A percentile compares a stretch with the other conserved stretches of the same genome.
Conservation (phyloP, 768 basidiomycete genomes). For the Phaffia australis region DNA sequence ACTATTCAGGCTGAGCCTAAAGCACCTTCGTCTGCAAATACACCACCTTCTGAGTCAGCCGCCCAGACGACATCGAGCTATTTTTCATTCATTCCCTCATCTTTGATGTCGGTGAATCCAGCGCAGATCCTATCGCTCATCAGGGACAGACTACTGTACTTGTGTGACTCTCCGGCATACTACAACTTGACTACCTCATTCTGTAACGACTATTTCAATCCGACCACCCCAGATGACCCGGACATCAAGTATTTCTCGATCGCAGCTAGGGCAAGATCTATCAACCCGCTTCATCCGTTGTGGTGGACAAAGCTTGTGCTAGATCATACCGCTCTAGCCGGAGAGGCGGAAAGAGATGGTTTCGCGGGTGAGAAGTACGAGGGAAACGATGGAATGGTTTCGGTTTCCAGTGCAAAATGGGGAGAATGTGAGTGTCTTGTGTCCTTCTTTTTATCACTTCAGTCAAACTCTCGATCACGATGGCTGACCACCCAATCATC, state of each 20-base stretch:
- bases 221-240: constrained; percentile 50
- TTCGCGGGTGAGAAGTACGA: constrained; percentile 35
- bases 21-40: background rate
- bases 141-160: constrained; percentile 71
- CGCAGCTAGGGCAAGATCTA: constrained; percentile 56
- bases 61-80: background rate
- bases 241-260: constrained; percentile 91
- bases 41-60: background rate
- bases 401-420: constrained; percentile 77
- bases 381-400: constrained; percentile 87
- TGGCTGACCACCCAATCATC: background rate
- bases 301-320: constrained; percentile 94
- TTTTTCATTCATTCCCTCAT: constrained; percentile 12
- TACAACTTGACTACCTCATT: constrained; percentile 80
- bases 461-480: background rate
- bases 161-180: constrained; percentile 94
- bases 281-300: constrained; percentile 59
- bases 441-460: background rate
- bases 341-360: constrained; percentile 38
- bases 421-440: constrained; percentile 53
- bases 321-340: constrained; percentile 68
- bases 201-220: constrained; percentile 43
- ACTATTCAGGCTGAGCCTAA: background rate
- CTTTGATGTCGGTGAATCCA: constrained; percentile 5
- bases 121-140: constrained; percentile 42